Evolutionary conservation across 228 moss, liverwort and hornwort genomes (phyloP).

Genomic region (Sphagnum magellanicum): DNA sequence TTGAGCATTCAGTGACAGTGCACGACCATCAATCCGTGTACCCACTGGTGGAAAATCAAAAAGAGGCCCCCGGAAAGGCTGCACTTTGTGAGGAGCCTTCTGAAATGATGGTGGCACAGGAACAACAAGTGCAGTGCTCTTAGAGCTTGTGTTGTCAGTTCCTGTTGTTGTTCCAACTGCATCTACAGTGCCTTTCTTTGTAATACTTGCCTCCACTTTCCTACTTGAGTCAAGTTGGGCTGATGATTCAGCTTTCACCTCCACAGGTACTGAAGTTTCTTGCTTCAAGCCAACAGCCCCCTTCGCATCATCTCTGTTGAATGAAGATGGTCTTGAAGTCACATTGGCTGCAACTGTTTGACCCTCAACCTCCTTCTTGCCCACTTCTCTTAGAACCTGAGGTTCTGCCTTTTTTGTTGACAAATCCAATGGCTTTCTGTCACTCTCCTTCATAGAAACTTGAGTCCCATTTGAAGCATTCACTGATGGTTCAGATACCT

Average conservation of each 20-base stretch:
- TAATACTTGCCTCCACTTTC: slow-evolving; percentile 30
- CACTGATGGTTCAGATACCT: slow-evolving; percentile 25
- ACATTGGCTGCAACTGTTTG: slow-evolving; percentile 17
- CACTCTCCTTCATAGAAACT: slow-evolving; percentile 11
- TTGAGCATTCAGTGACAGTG: slow-evolving; percentile 51
- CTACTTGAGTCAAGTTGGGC: slow-evolving; percentile 14
- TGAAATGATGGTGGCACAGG: slow-evolving; percentile 24
- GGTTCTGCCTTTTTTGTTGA: slow-evolving; percentile 18
- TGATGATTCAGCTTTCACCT: slow-evolving; percentile 31
- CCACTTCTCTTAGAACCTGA: slow-evolving; percentile 34
- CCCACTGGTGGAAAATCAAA: slow-evolving; percentile 73
- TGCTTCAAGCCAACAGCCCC: slow-evolving; percentile 22
- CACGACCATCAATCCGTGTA: slow-evolving; percentile 59
- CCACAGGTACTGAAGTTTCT: slow-evolving; percentile 12
- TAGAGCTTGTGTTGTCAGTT: slow-evolving; percentile 22
- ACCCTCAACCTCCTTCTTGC: slow-evolving; percentile 25
- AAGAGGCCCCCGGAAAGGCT: slow-evolving; percentile 75
- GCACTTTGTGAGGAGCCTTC: slow-evolving; percentile 43
- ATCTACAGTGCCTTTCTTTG: slow-evolving; percentile 33
- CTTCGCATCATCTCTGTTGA: slow-evolving; percentile 28
- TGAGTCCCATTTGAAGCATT: slow-evolving; percentile 16
- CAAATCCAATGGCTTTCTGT: slow-evolving; percentile 20
- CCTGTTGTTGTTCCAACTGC: slow-evolving; percentile 16
- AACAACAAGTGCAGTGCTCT: slow-evolving; percentile 22
- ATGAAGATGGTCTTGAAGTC: slow-evolving; percentile 4